These are phyloP conservation scores for Fusarium stilboides DNA, from an alignment of 2,329 filamentous ascomycete genomes.

Conservation along the genomic window DNA sequence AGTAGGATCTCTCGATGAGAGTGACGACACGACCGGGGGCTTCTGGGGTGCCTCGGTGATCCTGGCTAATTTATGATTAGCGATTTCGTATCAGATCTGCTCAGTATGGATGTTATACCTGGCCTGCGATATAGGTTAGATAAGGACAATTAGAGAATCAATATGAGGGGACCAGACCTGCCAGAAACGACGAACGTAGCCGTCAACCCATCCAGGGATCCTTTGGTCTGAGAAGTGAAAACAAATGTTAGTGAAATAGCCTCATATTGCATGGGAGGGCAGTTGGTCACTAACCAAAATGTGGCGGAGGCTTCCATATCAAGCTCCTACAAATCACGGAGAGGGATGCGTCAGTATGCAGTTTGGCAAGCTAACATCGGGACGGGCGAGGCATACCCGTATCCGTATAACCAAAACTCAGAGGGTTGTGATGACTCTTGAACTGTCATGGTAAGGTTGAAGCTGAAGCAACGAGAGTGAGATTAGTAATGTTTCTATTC, in stretches of 20 bases:
- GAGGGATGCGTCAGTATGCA: conserved; percentile 12
- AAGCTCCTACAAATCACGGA: conserved; percentile 72
- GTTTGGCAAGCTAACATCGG: conserved; percentile 23
- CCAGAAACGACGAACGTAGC: conserved; percentile 97
- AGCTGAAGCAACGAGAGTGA: not conserved
- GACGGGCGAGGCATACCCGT: conserved; percentile 75
- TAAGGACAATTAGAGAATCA: conserved; percentile 2
- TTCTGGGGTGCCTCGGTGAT: conserved; percentile 92
- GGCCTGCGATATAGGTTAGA: conserved; percentile 48
- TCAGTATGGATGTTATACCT: conserved; percentile 49
- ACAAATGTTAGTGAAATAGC: conserved; percentile 14
- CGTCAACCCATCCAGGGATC: conserved; percentile 90
- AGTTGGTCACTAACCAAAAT: conserved; percentile 84
- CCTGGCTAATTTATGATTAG: conserved; percentile 73
- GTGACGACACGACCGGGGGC: conserved; percentile 93
- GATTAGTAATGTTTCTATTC: conserved; percentile 33
- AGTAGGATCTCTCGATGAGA: conserved; percentile 87
- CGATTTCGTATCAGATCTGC: not conserved
- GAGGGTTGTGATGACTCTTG: conserved; percentile 54
- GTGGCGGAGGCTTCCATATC: conserved; percentile 98
- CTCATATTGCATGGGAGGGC: conserved; percentile 10
- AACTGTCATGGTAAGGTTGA: conserved; percentile 55
- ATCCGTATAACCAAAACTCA: conserved; percentile 97
- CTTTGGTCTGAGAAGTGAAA: conserved; percentile 75
- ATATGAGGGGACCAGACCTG: conserved; percentile 75